Conservation (phyloP, 257 asterid species). For the Leonotis leonurus region DNA sequence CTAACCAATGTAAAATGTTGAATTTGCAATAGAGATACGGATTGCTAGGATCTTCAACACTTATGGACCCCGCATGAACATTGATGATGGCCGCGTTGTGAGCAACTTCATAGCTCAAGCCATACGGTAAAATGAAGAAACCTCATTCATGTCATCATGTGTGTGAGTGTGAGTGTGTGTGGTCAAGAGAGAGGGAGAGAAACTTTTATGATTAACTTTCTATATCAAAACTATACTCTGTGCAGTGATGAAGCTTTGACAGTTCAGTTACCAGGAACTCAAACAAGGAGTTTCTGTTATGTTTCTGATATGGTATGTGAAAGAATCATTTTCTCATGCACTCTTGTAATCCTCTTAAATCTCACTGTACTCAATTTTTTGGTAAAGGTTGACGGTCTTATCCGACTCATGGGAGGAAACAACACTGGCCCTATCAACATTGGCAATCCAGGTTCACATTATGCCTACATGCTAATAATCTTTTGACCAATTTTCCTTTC, state of each 20-base stretch:
- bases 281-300: slow-evolving; percentile 93
- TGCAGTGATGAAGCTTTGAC: slow-evolving; percentile 88
- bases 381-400: slow-evolving; percentile 80
- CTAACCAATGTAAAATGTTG: slow-evolving; percentile 12
- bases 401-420: slow-evolving; percentile 85
- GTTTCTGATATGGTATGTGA: slow-evolving; percentile 82
- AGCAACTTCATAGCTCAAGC: slow-evolving; percentile 98
- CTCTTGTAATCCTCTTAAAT: background rate
- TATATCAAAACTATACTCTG: background rate
- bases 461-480: background rate
- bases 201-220: background rate
- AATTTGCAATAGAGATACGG: slow-evolving; percentile 52
- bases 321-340: background rate
- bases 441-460: slow-evolving; percentile 84
- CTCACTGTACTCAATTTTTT: background rate
- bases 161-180: background rate
- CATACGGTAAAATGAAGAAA: slow-evolving; percentile 47
- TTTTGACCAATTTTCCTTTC: background rate
- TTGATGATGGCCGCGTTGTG: slow-evolving; percentile 97
- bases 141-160: background rate
- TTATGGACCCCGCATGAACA: slow-evolving; percentile 96
- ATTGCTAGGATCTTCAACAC: slow-evolving; percentile 96
- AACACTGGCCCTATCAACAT: slow-evolving; percentile 85
- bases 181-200: background rate
- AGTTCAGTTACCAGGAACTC: slow-evolving; percentile 96